Evolutionary conservation across 169 alveolate species (phyloP).

Genomic region (Plasmodium sp.): DNA sequence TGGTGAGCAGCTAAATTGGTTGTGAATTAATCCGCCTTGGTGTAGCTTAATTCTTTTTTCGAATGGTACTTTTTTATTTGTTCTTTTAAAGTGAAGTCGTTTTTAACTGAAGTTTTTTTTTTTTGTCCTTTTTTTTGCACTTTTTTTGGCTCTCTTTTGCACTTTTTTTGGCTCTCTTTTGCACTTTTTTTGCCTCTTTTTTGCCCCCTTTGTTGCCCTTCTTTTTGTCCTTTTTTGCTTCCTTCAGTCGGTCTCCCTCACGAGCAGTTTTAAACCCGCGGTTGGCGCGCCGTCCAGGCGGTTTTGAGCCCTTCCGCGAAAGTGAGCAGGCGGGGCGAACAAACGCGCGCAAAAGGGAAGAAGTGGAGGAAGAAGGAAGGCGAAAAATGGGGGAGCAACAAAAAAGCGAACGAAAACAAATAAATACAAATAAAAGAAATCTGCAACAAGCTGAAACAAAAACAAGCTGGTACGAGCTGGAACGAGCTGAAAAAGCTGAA

Average conservation of each 20-base stretch:
- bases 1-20: background rate
- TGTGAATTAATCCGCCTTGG: background rate
- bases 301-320: background rate
- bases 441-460: background rate
- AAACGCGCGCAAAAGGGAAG: background rate
- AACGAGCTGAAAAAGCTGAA: background rate
- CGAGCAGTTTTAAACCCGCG: background rate
- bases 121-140: background rate
- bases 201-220: background rate
- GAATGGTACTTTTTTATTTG: background rate
- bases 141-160: background rate
- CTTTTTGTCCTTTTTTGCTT: background rate
- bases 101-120: background rate
- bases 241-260: background rate
- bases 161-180: background rate
- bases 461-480: background rate
- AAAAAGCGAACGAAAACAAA: background rate
- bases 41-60: background rate
- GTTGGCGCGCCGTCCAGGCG: background rate
- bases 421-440: background rate
- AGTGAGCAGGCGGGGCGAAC: background rate
- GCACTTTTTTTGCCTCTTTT: background rate
- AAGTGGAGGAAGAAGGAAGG: background rate
- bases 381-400: background rate
- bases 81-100: background rate